Evolutionary conservation across 495 filamentous ascomycete species (phyloP).

Genomic region (Jackrogersella minutella): DNA sequence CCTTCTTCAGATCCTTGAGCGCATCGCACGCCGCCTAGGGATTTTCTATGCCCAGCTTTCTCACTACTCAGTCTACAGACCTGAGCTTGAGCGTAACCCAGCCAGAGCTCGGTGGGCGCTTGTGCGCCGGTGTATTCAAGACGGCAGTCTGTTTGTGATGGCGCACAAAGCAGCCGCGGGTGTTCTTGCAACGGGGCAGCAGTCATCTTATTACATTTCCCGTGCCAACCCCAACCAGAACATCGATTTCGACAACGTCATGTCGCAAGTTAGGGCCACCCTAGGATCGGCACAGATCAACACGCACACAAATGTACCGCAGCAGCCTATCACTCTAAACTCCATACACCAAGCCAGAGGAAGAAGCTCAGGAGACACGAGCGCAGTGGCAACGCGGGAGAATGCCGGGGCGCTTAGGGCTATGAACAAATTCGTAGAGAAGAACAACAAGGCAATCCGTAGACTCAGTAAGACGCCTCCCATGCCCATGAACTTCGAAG

Average conservation of each 20-base stretch:
- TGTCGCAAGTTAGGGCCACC: conserved; percentile 50
- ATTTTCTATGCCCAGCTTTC: conserved; percentile 58
- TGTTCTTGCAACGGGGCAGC: conserved; percentile 40
- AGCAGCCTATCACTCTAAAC: conserved; percentile 47
- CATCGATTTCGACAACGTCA: conserved; percentile 55
- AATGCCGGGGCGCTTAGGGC: conserved; percentile 52
- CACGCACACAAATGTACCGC: conserved; percentile 17
- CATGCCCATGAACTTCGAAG: conserved; percentile 47
- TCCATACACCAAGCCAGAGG: conserved; percentile 49
- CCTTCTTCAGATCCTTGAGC: conserved; percentile 58
- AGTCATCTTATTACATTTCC: conserved; percentile 41
- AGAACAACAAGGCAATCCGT: conserved; percentile 56
- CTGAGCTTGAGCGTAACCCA: conserved; percentile 57
- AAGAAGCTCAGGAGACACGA: conserved; percentile 41
- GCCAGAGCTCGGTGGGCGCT: conserved; percentile 57
- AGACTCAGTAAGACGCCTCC: conserved; percentile 54
- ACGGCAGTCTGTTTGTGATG: conserved; percentile 59
- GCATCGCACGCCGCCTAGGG: conserved; percentile 56
- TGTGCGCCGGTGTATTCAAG: conserved; percentile 52
- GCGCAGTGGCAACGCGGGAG: conserved; percentile 47
- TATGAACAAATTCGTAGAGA: conserved; percentile 56
- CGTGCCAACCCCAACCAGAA: conserved; percentile 36
- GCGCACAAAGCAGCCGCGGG: conserved; percentile 50
- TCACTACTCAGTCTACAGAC: conserved; percentile 53
- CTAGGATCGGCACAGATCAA: conserved; percentile 38